phyloP scores from a whole-genome alignment of 352 stramenopile genomes.

The Pythium scleroteichum region DNA sequence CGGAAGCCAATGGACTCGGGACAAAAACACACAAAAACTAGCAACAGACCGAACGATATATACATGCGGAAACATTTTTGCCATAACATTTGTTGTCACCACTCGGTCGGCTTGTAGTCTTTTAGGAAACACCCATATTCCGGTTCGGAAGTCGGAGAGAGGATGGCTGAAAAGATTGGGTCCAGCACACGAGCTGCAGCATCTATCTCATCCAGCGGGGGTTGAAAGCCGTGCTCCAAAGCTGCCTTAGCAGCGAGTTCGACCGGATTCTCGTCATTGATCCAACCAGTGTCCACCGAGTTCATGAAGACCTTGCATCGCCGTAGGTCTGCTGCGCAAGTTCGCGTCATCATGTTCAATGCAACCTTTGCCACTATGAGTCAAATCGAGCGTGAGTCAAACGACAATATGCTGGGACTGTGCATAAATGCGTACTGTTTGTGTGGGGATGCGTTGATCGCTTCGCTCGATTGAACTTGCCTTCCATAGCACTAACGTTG shows the following conservation, averaged over 20 bases:
- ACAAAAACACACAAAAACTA: constrained; percentile 24
- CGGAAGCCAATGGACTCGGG: constrained; percentile 1
- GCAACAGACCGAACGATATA: constrained; percentile 14
- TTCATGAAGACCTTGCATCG: constrained; percentile 96
- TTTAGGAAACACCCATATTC: constrained; percentile 84
- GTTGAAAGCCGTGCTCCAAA: constrained; percentile 92
- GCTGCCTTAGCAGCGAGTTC: constrained; percentile 89
- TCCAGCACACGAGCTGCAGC: constrained; percentile 94
- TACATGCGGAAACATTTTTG: constrained; percentile 17
- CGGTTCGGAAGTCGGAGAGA: constrained; percentile 22
- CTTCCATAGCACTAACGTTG: constrained; percentile 98
- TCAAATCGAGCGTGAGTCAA: background rate
- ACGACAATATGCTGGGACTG: no score
- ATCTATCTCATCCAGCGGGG: constrained; percentile 97
- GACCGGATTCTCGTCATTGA: constrained; percentile 97
- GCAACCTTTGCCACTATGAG: constrained; percentile 92
- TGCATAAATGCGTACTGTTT: constrained; percentile 72
- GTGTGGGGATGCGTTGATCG: constrained; percentile 96
- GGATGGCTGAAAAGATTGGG: constrained; percentile 87
- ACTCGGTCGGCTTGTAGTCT: constrained; percentile 87
- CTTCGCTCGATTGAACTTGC: constrained; percentile 98
- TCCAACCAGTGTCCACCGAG: constrained; percentile 96
- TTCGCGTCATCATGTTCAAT: constrained; percentile 98
- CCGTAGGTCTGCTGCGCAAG: constrained; percentile 92
- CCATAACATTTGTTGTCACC: constrained; percentile 40